Evolutionary conservation across 805 yeast species (phyloP), one percentile per base, ranked within the genome.

Genomic region (Candida nanaspora): DNA sequence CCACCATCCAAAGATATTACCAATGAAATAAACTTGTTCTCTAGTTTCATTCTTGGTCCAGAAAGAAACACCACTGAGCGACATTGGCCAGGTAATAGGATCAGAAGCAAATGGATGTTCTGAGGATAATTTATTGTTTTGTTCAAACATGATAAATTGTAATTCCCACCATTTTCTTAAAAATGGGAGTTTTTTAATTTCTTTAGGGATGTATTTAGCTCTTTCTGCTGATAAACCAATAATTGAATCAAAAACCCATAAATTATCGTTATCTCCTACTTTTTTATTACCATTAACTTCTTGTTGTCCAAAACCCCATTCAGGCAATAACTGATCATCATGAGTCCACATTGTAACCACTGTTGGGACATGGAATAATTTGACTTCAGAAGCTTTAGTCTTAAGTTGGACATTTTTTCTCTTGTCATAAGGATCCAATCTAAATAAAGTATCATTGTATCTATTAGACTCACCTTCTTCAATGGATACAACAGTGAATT

Each of bases 211-310:
- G 52, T 77, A 78, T n/a, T 61, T 54, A 34, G 70, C 67, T 63
- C 97, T 78, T 4, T 64, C 56, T 44, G 85, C 95, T 19, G 65
- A 65, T 44, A 93, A 60, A 41, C 76, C 78, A 23, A 78, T 61
- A 48, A 91, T 86, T 11, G 70, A 65, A 46, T 87, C 95, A 47
- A 89, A 66, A 35, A 57, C 55, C 98, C 98, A 93, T 19, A 71
- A 63, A 56, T 85, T 86, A 40, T 78, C 75, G 13, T 68, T 50
- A 37, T 84, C 94, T 29, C 61, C 74, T 18, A 82, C 58, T 58
- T 86, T 82, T 61, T 93, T 93, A 69, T 85, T 86, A 57, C 98
- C 98, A 59, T 93, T 87, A 44, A 93, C 88, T 66, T 93, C 99
- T 58, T 82, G 88, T 59, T 93, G 98, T 40, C 68, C 66, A 59